Evolutionary conservation across 495 filamentous ascomycete genomes (phyloP).

Genomic region (Aspergillus heteromorphus): DNA sequence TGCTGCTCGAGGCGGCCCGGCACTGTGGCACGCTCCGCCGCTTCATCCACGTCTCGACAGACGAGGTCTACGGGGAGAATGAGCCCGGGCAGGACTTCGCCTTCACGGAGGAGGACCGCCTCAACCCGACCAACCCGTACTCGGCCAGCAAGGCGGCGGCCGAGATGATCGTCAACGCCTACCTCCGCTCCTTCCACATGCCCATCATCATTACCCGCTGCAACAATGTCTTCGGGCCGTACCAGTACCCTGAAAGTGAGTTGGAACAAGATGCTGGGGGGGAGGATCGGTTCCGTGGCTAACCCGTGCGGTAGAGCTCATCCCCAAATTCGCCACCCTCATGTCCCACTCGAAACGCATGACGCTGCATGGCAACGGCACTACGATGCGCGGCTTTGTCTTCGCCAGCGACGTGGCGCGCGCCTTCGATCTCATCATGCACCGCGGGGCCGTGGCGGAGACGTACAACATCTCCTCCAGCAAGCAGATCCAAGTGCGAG

Average conservation of each 20-base stretch:
- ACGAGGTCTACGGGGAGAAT: constrained; percentile 75
- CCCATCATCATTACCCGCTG: constrained; percentile 66
- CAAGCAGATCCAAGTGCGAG: not conserved
- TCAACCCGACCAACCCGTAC: constrained; percentile 72
- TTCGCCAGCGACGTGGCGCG: not conserved
- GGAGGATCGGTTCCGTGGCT: no score
- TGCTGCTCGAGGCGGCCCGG: constrained; percentile 62
- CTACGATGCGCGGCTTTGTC: not conserved
- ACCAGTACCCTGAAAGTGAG: constrained; percentile 75
- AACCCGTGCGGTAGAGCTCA: not conserved
- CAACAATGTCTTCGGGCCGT: constrained; percentile 77
- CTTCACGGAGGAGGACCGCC: constrained; percentile 51
- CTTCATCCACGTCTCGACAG: constrained; percentile 70
- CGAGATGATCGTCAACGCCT: constrained; percentile 75
- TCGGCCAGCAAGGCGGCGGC: constrained; percentile 72
- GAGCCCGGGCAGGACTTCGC: constrained; percentile 35
- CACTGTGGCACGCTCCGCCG: constrained; percentile 51
- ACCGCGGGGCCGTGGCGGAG: not conserved
- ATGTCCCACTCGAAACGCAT: not conserved
- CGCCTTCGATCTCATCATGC: constrained; percentile 2
- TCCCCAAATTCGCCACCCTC: constrained; percentile 1
- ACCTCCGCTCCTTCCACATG: constrained; percentile 65
- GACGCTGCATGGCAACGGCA: constrained; percentile 1
- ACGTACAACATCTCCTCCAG: constrained; percentile 5
- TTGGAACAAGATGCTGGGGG: no score